Evolutionary conservation across 2,329 filamentous ascomycete genomes (phyloP), one percentile per base, ranked within the genome.

Genomic region (Aspergillus awamori): DNA sequence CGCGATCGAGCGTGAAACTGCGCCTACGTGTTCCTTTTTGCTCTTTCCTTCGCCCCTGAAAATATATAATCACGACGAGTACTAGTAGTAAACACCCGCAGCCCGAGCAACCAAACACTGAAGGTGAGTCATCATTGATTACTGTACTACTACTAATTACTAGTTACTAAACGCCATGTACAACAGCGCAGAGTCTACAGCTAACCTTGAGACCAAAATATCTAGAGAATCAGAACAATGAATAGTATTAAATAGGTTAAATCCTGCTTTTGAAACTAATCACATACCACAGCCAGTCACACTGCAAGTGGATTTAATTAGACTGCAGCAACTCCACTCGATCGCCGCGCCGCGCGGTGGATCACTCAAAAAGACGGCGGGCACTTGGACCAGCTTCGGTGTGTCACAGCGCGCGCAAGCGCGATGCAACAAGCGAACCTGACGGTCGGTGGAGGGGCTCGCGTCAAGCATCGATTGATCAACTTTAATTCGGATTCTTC

Each of bases 301-400:
- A 51, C 26, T 51, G 47, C 47, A 51, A 22, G 26, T 28, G 47
- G 47, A 33, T 30, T 41, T 36, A 26, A 57, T 41, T 53, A 39
- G 22, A 43, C 33, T 47, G 26, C 57, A 58, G 48, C 20, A 48
- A 59, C 57, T 59, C 57, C 57, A 59, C 59, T 17, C 28, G 59
- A 61, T 61, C 59, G 59, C 47, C 54, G 38, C 48, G 28, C 59
- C 48, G 43, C 20, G 33, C 33, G 28, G 54, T 61, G 59, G 59
- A 61, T 52, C 59, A 36, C 22, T 43, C 47, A 15, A 36, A 36
- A 15, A 36, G 41, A 33, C 41, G 53, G 39, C 41, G 38, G 43
- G 54, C 57, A 59, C 57, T 58, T 53, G 57, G 57, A 52, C 57
- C 57, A 58, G 48, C 48, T 20, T 36, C 24, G 33, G 33, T 51